Evolutionary conservation across 345 rosid genomes (phyloP), one percentile per base, ranked within the genome.

Genomic region (Triadica sebifera): DNA sequence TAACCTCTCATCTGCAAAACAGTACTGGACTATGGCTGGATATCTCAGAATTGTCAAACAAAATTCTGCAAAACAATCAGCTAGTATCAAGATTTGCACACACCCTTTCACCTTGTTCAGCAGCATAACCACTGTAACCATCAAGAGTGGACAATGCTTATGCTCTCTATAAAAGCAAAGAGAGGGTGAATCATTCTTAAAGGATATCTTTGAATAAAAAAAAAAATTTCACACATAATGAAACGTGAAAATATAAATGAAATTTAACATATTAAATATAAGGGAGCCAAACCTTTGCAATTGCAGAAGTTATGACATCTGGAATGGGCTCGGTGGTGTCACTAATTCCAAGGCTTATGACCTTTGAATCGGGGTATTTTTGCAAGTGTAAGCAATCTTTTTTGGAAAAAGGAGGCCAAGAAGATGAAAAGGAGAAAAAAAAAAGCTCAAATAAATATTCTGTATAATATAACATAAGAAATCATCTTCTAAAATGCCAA

Each of bases 311-410:
- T 65, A 95, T 91, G 45, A 91, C 93, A 66, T 90, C 93, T 6
- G 99, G 99, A 81, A 95, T 95, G 61, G 99, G 99, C 81, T 95
- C 97, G 12, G 98, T 93, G 43, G 99, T 95, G 79, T 95, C 99
- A 67, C 99, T 98, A 58, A 95, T 95, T 72, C 99, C 99, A 63
- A 93, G 92, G 85, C 96, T 93, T 46, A 95, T 93, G 71, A 95
- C 91, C 81, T 85, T 82, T 15, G 97, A 98, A 77, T 90, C 93
- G 11, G 99, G 98, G 70, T 87, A 87, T 78, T 90, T 95, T 81
- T 76, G 83, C 87, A 90, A 34, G 79, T 95, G 98, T 5, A 86
- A 59, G 92, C 97, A 84, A 93, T 82, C 99, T 95, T 72, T 43
- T 29, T 29, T 29, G 34, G 73, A 75, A 63, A 29, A 51, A 39